Percentiles rank a stretch among this genome's conserved stretches.
Conservation (phyloP, 352 stramenopile species). For the Elongisporangium anandrum region DNA sequence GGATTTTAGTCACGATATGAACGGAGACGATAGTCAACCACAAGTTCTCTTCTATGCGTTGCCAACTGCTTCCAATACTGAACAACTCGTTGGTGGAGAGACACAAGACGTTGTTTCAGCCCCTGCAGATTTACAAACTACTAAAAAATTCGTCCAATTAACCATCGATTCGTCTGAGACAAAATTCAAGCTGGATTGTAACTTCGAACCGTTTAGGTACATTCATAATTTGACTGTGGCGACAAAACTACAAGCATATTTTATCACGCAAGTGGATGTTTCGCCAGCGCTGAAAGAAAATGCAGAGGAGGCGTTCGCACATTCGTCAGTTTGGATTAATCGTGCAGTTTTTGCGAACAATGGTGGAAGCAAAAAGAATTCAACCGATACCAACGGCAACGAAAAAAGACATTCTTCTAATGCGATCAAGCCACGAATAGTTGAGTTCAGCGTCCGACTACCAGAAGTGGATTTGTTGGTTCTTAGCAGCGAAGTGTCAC, state of each 20-base stretch:
- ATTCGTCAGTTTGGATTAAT: conserved; percentile 49
- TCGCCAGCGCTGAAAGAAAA: conserved; percentile 42
- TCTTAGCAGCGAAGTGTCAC: conserved; percentile 54
- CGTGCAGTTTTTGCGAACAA: conserved; percentile 36
- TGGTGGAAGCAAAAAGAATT: neutral
- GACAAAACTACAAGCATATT: conserved; percentile 63
- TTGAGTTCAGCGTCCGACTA: conserved; percentile 53
- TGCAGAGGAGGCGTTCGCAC: conserved; percentile 43
- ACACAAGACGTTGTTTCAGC: neutral
- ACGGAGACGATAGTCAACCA: conserved; percentile 5
- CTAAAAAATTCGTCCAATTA: conserved; percentile 39
- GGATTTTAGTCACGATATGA: conserved; percentile 46
- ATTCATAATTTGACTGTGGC: conserved; percentile 67
- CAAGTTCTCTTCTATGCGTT: conserved; percentile 14
- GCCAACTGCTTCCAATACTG: neutral
- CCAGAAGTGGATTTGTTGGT: conserved; percentile 64
- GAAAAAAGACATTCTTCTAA: conserved; percentile 12
- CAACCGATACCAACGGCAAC: conserved; percentile 3
- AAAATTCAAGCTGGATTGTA: conserved; percentile 51
- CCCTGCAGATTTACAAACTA: conserved; percentile 4
- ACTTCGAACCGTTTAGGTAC: conserved; percentile 59
- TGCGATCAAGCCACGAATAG: conserved; percentile 13
- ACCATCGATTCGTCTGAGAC: conserved; percentile 52
- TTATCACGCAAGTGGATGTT: conserved; percentile 46
- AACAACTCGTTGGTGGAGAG: neutral